Evolutionary conservation across 2,329 filamentous ascomycete species (phyloP), one percentile per base, ranked within the genome.

Genomic region (Coniochaeta sp.): DNA sequence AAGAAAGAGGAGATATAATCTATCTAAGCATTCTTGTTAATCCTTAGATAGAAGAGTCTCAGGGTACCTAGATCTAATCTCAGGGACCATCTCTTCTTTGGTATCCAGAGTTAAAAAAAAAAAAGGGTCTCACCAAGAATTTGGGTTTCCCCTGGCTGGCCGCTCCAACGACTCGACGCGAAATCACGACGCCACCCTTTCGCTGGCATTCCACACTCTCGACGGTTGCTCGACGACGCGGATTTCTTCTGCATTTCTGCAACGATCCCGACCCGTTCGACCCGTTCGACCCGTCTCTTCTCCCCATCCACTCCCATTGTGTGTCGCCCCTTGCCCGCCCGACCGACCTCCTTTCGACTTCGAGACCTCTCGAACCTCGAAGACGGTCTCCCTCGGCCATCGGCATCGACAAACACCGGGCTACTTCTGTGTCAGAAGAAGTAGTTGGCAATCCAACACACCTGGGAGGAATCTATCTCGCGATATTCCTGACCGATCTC

Each of bases 121-220:
- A 20, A 51, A n/a, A 28, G 48, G 45, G 48, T 46, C 40, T 50
- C 52, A 33, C 38, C 38, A 42, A 42, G 27, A 26, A 4, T 24
- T 42, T 18, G 38, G n/a, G n/a, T n/a, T n/a, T 31, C 49, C 51
- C 52, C n/a, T n/a, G n/a, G n/a, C n/a, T 45, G 48, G 51, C 55
- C 53, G 48, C 56, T 55, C 48, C 51, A 42, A 20, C 31, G 49
- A 47, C 38, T 28, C 31, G 49, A 47, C 38, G 51, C 42, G 28
- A 52, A 49, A 49, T 51, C 54, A 14, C 18, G 20, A 42, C 38
- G 38, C 38, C 48, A 54, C 30, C 49, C 47, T 28, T 55, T 50
- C 45, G 54, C 52, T 60, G 58, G 57, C 69, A 74, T 75, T 73
- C 71, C 71, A 72, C 66, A 66, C n/a, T n/a, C n/a, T n/a, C n/a